Percentiles rank a stretch among this genome's conserved stretches.
These are phyloP conservation scores for Paecilomyces formosus DNA, from an alignment of 2,329 filamentous ascomycete genomes.

Conservation along the genomic window DNA sequence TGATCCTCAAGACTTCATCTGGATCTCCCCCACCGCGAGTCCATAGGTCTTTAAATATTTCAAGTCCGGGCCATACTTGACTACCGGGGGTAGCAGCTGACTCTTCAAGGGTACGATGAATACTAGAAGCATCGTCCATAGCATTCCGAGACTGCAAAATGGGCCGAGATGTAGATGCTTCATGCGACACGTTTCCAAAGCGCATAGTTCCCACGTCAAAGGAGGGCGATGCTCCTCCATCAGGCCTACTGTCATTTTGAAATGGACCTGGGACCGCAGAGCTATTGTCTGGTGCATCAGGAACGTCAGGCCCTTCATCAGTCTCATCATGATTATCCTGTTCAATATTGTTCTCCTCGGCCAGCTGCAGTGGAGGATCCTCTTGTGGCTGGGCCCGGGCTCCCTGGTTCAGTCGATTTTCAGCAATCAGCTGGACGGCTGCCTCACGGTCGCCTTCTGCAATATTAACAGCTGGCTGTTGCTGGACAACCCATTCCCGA, in stretches of 20 bases:
- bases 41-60: conserved; percentile 50
- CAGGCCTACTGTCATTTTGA: background rate
- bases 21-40: conserved; percentile 54
- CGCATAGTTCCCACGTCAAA: conserved; percentile 3
- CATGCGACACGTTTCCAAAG: background rate
- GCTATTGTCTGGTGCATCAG: background rate
- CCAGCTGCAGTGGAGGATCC: conserved; percentile 5
- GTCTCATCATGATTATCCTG: conserved; percentile 2
- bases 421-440: conserved; percentile 39
- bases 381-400: conserved; percentile 10
- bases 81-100: conserved; percentile 2
- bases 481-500: conserved; percentile 94
- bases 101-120: conserved; percentile 43
- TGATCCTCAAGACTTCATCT: conserved; percentile 52
- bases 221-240: background rate
- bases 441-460: conserved; percentile 49
- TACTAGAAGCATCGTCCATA: conserved; percentile 41
- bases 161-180: conserved; percentile 23
- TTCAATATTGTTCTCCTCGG: conserved; percentile 4
- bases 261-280: background rate
- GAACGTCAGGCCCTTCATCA: conserved; percentile 2
- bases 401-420: conserved; percentile 22
- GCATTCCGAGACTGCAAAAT: conserved; percentile 40
- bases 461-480: conserved; percentile 88
- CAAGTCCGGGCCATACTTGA: conserved; percentile 21